Evolutionary conservation across 768 basidiomycete genomes (phyloP), one percentile per base, ranked within the genome.

Genomic region (Heimioporus sp.): DNA sequence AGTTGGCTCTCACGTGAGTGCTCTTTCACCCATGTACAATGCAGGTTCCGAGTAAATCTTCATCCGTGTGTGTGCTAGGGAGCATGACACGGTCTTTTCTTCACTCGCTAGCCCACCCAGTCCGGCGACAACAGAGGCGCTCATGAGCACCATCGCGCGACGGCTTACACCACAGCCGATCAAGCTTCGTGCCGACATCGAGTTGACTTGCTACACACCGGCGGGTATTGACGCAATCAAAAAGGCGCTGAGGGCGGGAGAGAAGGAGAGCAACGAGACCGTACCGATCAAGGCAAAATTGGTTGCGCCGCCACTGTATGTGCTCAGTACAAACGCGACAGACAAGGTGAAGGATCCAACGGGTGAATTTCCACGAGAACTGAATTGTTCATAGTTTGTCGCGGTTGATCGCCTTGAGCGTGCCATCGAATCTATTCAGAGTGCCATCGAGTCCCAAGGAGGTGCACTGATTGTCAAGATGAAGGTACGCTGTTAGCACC

Each of bases 271-370:
- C 70, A 93, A 79, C 16, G 90, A 93, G 51, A 82, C 86, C 0
- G 92, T 99, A 0, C 96, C 95, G 0, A 97, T 99, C 75, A 97
- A 96, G 72, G 94, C 97, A 20, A 92, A 94, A 67, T 78, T 99
- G 20, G 95, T 98, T 39, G 96, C 96, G 0, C 97, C 97, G 9
- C 96, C 96, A 24, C 68, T 99, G 36, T 99, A 98, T 61, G 96
- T 99, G 21, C 77, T 99, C 47, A 92, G 89, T 59, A 95, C 92
- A 28, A 98, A 98, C 57, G 89, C 92, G 12, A 98, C 96, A 7
- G 97, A 99, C 72, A 99, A 98, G 81, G 87, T 85, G 35, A 38
- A 3, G 24, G 24, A 75, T 3, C 10, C 51, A 12, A 51, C 11
- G 10, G 10, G 41, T 9, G 13, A 5, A 11, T 12, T 36, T n/a